phyloP scores from a whole-genome alignment of 176 grass and related monocot species.

The Coix lacrymajobi region DNA sequence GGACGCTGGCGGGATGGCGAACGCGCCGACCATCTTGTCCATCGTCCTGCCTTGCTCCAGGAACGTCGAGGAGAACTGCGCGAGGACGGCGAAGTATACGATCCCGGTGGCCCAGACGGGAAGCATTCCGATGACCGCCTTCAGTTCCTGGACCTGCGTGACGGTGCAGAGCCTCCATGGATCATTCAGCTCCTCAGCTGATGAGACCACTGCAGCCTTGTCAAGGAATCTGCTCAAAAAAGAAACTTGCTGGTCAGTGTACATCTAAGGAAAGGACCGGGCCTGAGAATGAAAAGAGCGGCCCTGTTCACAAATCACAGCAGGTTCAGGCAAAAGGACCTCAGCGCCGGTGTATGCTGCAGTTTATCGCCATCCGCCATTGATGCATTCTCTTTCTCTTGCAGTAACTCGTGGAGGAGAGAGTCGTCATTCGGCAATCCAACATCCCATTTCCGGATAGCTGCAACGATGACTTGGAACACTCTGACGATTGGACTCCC shows the following conservation, averaged over 20 bases:
- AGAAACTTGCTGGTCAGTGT: not conserved
- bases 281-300: not conserved
- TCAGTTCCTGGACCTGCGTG: conserved; percentile 79
- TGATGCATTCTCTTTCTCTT: conserved; percentile 25
- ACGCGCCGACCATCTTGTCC: conserved; percentile 35
- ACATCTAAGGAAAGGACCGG: not conserved
- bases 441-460: conserved; percentile 47
- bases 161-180: conserved; percentile 71
- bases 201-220: conserved; percentile 59
- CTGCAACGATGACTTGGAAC: conserved; percentile 53
- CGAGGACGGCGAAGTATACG: conserved; percentile 62
- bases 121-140: conserved; percentile 65
- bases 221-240: conserved; percentile 56
- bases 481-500: conserved; percentile 66
- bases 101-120: conserved; percentile 72
- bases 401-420: conserved; percentile 50
- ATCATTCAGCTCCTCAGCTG: conserved; percentile 15
- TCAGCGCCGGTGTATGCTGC: conserved; percentile 45
- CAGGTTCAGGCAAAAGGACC: conserved; percentile 21
- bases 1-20: conserved; percentile 73
- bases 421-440: conserved; percentile 34
- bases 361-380: conserved; percentile 48
- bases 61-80: conserved; percentile 82
- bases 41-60: conserved; percentile 75
- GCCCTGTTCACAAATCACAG: not conserved